Evolutionary conservation across 164 flowering plant genomes (phyloP), one percentile per base, ranked within the genome.

Genomic region (Stephania cephalantha): DNA sequence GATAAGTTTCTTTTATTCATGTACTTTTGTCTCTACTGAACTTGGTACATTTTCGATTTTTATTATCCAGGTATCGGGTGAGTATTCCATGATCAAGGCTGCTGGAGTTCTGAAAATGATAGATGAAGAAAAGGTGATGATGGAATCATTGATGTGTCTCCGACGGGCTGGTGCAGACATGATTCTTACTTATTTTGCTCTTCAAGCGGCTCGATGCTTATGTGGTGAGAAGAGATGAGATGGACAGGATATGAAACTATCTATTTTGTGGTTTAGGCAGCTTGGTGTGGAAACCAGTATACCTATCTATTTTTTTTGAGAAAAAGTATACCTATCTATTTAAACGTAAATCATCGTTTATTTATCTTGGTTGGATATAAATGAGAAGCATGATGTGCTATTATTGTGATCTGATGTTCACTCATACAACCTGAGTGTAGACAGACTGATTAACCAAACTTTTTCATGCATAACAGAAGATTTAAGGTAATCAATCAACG

Each of bases 1-100:
- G 5, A 2, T 70, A 70, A 11, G 10, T 46, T 70, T 46, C 58
- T 22, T 48, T 20, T 44, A 15, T 70, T 15, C n/a, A 13, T 17
- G 25, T 35, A 15, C 2, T 6, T n/a, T n/a, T 46, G 55, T 70
- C 22, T 8, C 55, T 9, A 44, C 11, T 69, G 48, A 69, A 44
- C 22, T 71, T 76, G 15, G 15, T 52, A 20, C 31, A 61, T 53
- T 75, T 67, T 73, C 70, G n/a, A 52, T 52, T 75, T 35, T 70
- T 20, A 5, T 61, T 22, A 58, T 71, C 31, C 82, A 95, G 98
- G 99, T 95, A 68, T 93, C 97, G 7, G 98, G 98, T 61, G 99
- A 95, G 79, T 93, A 95, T 83, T 90, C 99, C 0, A 96, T 91
- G 97, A 96, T 96, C 71, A 96, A 96, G 80, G 98, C 95, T 29